Conservation (phyloP, 2,329 filamentous ascomycete genomes). For the Aspergillus carbonarius region DNA sequence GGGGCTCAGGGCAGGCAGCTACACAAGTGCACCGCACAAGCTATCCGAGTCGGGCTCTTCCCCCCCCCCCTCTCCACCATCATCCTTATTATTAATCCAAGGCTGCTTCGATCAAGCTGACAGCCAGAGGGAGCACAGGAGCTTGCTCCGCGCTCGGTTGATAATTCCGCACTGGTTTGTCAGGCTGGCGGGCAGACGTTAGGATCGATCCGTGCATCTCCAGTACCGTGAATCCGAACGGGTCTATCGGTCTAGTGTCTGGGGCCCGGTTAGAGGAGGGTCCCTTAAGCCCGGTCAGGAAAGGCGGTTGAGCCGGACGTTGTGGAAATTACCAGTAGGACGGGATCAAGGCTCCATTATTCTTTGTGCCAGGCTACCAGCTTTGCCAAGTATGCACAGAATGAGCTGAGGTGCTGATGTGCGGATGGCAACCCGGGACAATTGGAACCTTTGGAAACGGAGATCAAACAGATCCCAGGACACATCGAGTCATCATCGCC, state of each 20-base stretch:
- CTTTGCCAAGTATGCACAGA: no score
- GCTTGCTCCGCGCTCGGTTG: neutral
- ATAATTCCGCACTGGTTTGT: neutral
- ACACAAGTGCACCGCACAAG: neutral
- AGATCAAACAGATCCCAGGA: neutral
- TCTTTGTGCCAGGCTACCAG: neutral
- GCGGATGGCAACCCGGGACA: neutral
- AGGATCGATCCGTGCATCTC: slow-evolving; percentile 1
- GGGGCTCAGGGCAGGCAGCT: neutral
- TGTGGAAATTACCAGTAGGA: neutral
- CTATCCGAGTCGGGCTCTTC: no score
- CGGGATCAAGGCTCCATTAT: neutral
- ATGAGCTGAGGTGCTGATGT: no score
- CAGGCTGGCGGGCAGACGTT: neutral
- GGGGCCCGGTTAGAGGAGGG: neutral
- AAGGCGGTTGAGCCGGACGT: neutral
- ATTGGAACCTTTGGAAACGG: neutral
- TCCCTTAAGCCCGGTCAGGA: neutral
- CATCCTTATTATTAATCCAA: neutral
- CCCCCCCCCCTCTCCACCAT: neutral
- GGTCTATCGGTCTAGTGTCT: neutral
- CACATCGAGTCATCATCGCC: no score
- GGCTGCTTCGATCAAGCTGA: neutral
- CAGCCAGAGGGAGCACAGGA: neutral
- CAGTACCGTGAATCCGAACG: slow-evolving; percentile 8